Conservation (phyloP, 2,329 filamentous ascomycete species). For the Diaporthe caulivora region DNA sequence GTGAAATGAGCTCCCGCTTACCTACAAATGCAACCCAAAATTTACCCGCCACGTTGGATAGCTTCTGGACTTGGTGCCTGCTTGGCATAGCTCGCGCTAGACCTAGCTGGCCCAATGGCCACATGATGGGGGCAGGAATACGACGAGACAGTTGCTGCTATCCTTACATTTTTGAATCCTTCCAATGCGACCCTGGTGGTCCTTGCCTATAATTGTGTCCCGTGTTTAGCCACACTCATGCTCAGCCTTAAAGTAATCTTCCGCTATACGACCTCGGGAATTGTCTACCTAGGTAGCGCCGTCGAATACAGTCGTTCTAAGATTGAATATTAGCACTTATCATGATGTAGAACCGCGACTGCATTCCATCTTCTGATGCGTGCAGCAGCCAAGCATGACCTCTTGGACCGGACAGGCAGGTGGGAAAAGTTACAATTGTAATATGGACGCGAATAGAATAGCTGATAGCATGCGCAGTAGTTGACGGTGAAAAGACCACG, state of each 20-base stretch:
- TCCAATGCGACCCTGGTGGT: not conserved
- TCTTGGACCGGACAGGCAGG: not conserved
- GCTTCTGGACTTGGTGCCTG: constrained; percentile 4
- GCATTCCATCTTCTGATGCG: not conserved
- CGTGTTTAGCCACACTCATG: not conserved
- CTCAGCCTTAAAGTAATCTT: not conserved
- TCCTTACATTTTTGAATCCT: constrained; percentile 8
- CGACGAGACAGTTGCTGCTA: not conserved
- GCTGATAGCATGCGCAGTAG: not conserved
- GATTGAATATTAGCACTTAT: no score
- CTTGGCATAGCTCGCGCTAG: constrained; percentile 3
- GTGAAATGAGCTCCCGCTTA: constrained; percentile 20
- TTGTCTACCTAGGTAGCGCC: no score
- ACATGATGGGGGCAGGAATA: not conserved
- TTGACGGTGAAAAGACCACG: not conserved
- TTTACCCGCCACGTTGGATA: not conserved
- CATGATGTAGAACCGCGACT: no score
- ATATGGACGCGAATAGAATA: constrained; percentile 2
- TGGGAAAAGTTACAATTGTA: not conserved
- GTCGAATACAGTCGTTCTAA: not conserved
- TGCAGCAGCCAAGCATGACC: not conserved
- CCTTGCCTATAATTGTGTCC: not conserved
- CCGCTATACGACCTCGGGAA: no score
- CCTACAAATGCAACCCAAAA: not conserved
- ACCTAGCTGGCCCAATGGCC: not conserved